Percentiles rank a stretch among this genome's conserved stretches.
These are phyloP conservation scores for Coemansia sp. DNA, from an alignment of 192 early-diverging fungal species.

Conservation along the genomic window DNA sequence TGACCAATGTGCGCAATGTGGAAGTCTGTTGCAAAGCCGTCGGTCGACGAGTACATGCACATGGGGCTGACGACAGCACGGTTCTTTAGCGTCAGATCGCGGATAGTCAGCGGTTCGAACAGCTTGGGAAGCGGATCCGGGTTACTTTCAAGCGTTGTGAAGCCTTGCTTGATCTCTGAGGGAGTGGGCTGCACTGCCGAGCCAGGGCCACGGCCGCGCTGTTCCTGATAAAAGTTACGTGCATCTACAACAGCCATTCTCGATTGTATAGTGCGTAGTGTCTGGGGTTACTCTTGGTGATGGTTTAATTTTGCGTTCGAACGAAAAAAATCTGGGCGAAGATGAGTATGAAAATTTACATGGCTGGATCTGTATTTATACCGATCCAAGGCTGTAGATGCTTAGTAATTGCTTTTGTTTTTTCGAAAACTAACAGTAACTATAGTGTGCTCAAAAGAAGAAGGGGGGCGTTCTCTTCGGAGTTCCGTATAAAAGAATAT, in stretches of 20 bases:
- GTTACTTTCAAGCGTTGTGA: slow-evolving; percentile 9
- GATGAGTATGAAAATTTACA: neutral
- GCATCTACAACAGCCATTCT: slow-evolving; percentile 9
- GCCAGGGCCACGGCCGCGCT: slow-evolving; percentile 33
- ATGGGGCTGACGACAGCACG: slow-evolving; percentile 78
- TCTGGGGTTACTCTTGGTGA: neutral
- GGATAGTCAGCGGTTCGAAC: slow-evolving; percentile 71
- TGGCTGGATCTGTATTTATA: neutral
- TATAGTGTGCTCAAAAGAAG: neutral
- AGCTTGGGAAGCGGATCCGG: slow-evolving; percentile 50
- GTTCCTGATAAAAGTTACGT: slow-evolving; percentile 34
- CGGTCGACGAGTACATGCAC: slow-evolving; percentile 75
- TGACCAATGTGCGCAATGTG: slow-evolving; percentile 68
- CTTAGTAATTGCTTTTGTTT: neutral
- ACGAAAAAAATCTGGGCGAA: neutral
- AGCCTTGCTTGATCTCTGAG: slow-evolving; percentile 41
- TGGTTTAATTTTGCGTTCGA: neutral
- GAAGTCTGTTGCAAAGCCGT: slow-evolving; percentile 70
- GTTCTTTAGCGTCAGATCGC: slow-evolving; percentile 73
- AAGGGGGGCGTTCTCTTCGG: neutral
- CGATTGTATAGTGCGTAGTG: neutral
- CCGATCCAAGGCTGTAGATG: neutral
- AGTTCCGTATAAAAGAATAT: neutral
- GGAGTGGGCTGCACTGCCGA: slow-evolving; percentile 37
- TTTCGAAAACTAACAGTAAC: neutral